phyloP scores from a whole-genome alignment of 2,329 filamentous ascomycete species.

The Aspergillus pseudoviridinutans region DNA sequence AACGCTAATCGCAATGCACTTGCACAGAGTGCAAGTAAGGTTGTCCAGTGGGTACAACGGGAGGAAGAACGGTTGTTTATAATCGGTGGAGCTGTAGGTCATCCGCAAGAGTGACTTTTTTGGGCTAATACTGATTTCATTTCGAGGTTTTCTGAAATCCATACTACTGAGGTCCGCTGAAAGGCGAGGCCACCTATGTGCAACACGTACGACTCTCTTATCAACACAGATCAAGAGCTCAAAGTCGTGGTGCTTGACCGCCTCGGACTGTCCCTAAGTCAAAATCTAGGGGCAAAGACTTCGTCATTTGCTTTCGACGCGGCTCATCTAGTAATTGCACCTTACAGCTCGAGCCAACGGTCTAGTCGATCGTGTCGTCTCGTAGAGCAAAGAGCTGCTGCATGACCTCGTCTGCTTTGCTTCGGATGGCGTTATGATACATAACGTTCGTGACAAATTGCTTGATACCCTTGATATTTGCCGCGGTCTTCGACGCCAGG shows the following conservation, averaged over 20 bases:
- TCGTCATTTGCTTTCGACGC: not conserved
- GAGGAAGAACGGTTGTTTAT: conserved; percentile 96
- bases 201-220: not conserved
- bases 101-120: not conserved
- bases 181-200: not conserved
- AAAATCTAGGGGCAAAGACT: not conserved
- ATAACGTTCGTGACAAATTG: conserved; percentile 80
- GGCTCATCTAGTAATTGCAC: not conserved
- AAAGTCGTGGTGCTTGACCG: not conserved
- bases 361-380: conserved; percentile 55
- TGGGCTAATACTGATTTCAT: conserved; percentile 3
- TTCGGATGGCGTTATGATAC: conserved; percentile 79
- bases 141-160: conserved; percentile 20
- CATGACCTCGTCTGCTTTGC: conserved; percentile 71
- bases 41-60: conserved; percentile 84
- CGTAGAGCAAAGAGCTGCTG: conserved; percentile 71
- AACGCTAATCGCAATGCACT: conserved; percentile 60
- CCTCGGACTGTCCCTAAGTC: not conserved
- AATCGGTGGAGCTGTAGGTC: conserved; percentile 82
- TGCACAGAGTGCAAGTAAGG: conserved; percentile 79
- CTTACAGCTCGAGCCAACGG: not conserved
- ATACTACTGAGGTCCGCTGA: not conserved
- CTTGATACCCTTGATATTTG: conserved; percentile 70
- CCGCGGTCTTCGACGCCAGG: conserved; percentile 68
- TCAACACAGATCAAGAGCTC: not conserved